Evolutionary conservation across 1,284 basidiomycete genomes (phyloP).

Genomic region (Microbotryomycetes sp.): DNA sequence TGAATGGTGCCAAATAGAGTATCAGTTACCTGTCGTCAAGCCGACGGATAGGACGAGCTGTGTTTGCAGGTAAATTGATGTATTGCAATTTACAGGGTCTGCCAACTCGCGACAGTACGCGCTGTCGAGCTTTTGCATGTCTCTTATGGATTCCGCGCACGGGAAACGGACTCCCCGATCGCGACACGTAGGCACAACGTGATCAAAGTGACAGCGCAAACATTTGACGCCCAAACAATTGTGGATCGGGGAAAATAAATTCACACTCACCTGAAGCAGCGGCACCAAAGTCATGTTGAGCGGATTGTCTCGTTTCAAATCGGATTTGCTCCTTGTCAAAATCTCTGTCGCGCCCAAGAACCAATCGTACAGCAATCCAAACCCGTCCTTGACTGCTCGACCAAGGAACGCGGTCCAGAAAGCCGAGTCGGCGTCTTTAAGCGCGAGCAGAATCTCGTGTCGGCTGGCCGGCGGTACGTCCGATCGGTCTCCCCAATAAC

Average conservation of each 20-base stretch:
- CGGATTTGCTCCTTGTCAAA: background rate
- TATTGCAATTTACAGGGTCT: too few relatives aligned
- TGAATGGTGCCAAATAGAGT: background rate
- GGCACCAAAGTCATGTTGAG: background rate
- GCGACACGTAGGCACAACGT: background rate
- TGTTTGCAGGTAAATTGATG: background rate
- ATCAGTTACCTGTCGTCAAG: background rate
- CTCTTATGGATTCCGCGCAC: too few relatives aligned
- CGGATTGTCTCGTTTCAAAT: background rate
- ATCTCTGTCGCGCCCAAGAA: background rate
- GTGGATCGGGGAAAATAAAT: background rate
- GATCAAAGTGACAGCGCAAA: background rate
- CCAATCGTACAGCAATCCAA: background rate
- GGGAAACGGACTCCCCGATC: too few relatives aligned
- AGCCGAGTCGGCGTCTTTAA: background rate
- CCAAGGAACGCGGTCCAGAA: constrained; percentile 16
- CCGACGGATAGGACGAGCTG: background rate
- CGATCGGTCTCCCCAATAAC: constrained; percentile 16
- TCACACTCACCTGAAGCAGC: constrained; percentile 1
- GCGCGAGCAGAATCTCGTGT: constrained; percentile 3
- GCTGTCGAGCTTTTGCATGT: background rate
- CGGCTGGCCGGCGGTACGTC: constrained; percentile 23
- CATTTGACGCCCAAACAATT: background rate
- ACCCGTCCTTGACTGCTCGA: background rate
- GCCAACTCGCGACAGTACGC: background rate